Evolutionary conservation across 352 stramenopile species (phyloP), one percentile per base, ranked within the genome.

Genomic region (Phytopythium litorale): DNA sequence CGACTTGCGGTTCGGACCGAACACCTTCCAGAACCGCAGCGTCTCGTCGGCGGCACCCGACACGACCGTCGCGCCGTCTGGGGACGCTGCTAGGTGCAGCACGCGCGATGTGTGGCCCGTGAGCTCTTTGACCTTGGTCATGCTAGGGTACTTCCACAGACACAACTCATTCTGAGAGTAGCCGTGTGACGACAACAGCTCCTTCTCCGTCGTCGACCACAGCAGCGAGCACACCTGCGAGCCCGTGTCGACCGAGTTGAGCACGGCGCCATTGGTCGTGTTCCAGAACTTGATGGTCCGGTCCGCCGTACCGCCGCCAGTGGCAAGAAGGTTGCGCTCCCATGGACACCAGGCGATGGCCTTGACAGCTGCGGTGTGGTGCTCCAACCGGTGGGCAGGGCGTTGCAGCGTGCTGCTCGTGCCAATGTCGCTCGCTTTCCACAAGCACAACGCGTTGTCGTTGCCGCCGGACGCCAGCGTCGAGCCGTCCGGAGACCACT

Each of bases 201-300:
- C 95, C 67, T 97, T 97, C 60, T 98, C 89, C 7, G 90, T 84
- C 7, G 76, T 85, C n/a, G 88, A 97, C 93, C 93, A 98, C 60
- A 98, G 59, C 32, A 99, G 80, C 3, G 95, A 94, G 73, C 97
- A 99, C 12, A 99, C 97, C 68, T 99, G 97, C 16, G 89, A 98
- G 56, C 96, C 97, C 50, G 97, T 99, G 72, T 99, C 95, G 19
- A 99, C 90, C 21, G 89, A 98, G 90, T 98, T 85, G 65, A 98
- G 88, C 92, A 75, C 88, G 60, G 98, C 98, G 19, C 99, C 84
- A 28, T 90, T 98, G 18, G 79, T 79, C 13, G 94, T 94, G 74
- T 99, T 99, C 98, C 98, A 99, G 66, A 99, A 98, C 78, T 99
- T 99, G 79, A 99, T 99, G 58, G 89, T 97, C 40, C 97, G 83